Conservation (phyloP, 2,329 filamentous ascomycete species). For the Fusarium penzigii region DNA sequence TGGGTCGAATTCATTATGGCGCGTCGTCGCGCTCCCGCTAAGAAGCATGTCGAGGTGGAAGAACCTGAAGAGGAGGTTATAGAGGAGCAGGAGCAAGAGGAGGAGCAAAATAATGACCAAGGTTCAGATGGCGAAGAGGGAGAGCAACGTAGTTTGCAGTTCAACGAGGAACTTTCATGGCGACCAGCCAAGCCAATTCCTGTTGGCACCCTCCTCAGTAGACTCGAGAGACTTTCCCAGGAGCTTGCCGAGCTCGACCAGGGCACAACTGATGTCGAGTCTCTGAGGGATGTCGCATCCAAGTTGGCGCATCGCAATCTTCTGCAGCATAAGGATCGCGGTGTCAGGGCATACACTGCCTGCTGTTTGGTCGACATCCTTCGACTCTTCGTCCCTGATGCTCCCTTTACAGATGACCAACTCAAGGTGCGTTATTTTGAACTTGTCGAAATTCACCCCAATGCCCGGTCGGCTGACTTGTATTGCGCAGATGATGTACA, state of each 20-base stretch:
- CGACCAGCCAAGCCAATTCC: constrained; percentile 87
- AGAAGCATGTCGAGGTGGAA: constrained; percentile 33
- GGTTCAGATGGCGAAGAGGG: constrained; percentile 27
- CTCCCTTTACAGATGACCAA: constrained; percentile 87
- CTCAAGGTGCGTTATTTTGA: constrained; percentile 66
- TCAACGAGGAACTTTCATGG: constrained; percentile 88
- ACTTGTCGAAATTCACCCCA: not conserved
- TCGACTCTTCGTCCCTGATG: constrained; percentile 89
- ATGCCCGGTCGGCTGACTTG: constrained; percentile 18
- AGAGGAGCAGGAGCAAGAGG: constrained; percentile 22
- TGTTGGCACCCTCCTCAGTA: constrained; percentile 76
- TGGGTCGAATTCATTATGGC: constrained; percentile 30
- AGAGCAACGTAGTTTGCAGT: constrained; percentile 58
- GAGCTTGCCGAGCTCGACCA: constrained; percentile 87
- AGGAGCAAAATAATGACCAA: constrained; percentile 15
- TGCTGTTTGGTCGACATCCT: constrained; percentile 93
- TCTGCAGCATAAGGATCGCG: constrained; percentile 87
- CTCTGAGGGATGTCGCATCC: constrained; percentile 80
- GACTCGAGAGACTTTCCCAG: constrained; percentile 77
- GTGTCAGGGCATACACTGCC: constrained; percentile 85
- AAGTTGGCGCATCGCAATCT: constrained; percentile 82
- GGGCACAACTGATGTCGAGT: constrained; percentile 79
- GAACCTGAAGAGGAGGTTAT: constrained; percentile 27
- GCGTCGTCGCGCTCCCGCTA: constrained; percentile 38
- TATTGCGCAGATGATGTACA: constrained; percentile 80